phyloP scores from a whole-genome alignment of 1,139 yeast genomes.

The Lodderomyces theae region DNA sequence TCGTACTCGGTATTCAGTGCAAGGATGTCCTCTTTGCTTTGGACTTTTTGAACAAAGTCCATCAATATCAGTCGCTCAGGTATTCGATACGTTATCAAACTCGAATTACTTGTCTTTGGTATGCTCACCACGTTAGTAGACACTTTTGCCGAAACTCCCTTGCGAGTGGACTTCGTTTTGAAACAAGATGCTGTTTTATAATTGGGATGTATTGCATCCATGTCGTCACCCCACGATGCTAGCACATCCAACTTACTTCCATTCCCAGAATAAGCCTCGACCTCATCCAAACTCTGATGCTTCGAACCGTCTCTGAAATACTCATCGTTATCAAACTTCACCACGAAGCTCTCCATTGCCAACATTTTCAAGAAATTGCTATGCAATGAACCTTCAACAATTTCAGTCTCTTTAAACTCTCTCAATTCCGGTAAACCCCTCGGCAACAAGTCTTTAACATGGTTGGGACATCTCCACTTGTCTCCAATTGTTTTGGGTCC shows the following conservation, averaged over 20 bases:
- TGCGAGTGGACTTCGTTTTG: constrained; percentile 33
- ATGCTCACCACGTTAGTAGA: not conserved
- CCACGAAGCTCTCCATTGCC: constrained; percentile 56
- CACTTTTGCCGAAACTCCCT: constrained; percentile 45
- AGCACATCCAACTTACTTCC: not conserved
- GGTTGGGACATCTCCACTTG: constrained; percentile 95
- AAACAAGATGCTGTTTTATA: constrained; percentile 45
- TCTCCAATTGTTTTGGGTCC: constrained; percentile 74
- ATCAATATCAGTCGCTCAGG: constrained; percentile 72
- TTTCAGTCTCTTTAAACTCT: constrained; percentile 52
- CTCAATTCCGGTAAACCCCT: constrained; percentile 32
- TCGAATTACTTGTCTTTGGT: constrained; percentile 4
- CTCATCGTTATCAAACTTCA: constrained; percentile 52
- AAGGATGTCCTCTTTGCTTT: constrained; percentile 30
- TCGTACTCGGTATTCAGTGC: constrained; percentile 26
- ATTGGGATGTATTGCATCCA: constrained; percentile 23
- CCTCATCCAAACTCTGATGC: not conserved
- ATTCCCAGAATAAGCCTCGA: not conserved
- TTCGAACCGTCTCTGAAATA: constrained; percentile 12
- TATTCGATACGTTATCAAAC: constrained; percentile 48
- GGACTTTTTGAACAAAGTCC: constrained; percentile 63
- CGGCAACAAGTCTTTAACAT: constrained; percentile 58
- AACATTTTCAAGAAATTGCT: constrained; percentile 35
- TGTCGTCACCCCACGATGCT: constrained; percentile 19
- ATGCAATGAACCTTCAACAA: constrained; percentile 49